A percentile compares a stretch with the other conserved stretches of the same genome.
phyloP scores from a whole-genome alignment of 805 yeast genomes.

The Candida boidinii region DNA sequence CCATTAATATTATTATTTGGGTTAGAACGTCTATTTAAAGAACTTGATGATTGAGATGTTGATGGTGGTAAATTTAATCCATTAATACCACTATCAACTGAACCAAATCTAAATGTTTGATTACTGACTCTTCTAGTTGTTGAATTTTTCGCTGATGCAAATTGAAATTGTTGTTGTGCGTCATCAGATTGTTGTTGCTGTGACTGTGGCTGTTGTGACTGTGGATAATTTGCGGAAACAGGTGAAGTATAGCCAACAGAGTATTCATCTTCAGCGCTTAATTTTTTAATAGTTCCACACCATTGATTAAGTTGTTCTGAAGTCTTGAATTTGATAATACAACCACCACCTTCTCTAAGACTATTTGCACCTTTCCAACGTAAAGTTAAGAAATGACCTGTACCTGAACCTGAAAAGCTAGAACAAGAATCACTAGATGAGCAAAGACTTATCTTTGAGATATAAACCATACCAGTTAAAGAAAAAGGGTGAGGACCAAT shows the following conservation, averaged over 20 bases:
- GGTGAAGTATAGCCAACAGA: not conserved
- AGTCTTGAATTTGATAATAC: conserved; percentile 70
- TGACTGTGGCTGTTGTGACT: not conserved
- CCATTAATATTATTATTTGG: not conserved
- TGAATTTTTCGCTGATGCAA: no score
- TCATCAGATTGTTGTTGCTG: not conserved
- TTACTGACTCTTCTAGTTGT: conserved; percentile 3
- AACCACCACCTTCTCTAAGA: conserved; percentile 82
- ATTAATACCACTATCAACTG: conserved; percentile 8
- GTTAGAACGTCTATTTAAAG: no score
- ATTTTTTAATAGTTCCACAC: conserved; percentile 54
- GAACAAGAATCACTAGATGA: conserved; percentile 22
- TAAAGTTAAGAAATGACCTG: conserved; percentile 54
- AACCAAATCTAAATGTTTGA: conserved; percentile 13
- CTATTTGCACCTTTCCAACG: conserved; percentile 83
- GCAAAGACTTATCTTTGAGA: conserved; percentile 17
- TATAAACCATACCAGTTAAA: conserved; percentile 23
- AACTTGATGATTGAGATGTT: conserved; percentile 16
- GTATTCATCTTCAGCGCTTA: conserved; percentile 15
- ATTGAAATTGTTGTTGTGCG: no score
- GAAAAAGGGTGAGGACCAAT: conserved; percentile 2
- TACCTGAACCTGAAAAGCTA: conserved; percentile 20
- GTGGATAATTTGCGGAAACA: conserved; percentile 3
- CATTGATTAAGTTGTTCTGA: conserved; percentile 82
- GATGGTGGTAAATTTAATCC: no score